Conservation (phyloP, 1,284 basidiomycete species). For the Boletus sp. region DNA sequence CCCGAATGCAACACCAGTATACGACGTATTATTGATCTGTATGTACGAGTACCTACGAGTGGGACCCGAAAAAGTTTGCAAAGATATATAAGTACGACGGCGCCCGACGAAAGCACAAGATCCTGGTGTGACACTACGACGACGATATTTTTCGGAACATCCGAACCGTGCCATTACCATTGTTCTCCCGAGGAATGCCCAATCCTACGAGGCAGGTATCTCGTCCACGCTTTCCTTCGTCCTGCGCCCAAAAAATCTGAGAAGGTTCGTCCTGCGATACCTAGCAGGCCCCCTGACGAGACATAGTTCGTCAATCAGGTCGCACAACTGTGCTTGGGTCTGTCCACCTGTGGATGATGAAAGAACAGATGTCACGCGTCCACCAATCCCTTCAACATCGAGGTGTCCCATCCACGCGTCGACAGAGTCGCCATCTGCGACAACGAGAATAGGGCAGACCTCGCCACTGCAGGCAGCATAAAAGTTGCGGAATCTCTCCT, state of each 20-base stretch:
- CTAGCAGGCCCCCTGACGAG: conserved; percentile 25
- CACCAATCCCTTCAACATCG: conserved; percentile 15
- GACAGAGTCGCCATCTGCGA: conserved; percentile 18
- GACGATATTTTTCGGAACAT: not conserved
- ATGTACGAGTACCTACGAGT: not conserved
- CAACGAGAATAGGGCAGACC: conserved; percentile 25
- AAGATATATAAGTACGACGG: conserved; percentile 5
- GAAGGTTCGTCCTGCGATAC: conserved; percentile 13
- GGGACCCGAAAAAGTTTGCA: not conserved
- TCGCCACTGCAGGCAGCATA: conserved; percentile 23
- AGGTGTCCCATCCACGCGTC: conserved; percentile 14
- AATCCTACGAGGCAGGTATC: not conserved
- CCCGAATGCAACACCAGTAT: no score
- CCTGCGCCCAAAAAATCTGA: conserved; percentile 20
- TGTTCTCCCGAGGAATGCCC: no score
- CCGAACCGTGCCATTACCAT: not conserved
- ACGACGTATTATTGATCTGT: no score
- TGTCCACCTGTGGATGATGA: not conserved
- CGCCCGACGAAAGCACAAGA: not conserved
- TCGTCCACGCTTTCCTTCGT: conserved; percentile 10
- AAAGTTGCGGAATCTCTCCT: conserved; percentile 13
- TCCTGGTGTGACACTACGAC: not conserved
- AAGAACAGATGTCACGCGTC: conserved; percentile 16
- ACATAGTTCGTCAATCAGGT: conserved; percentile 24
- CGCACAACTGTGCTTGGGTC: conserved; percentile 4